Conservation (phyloP, 192 early-diverging fungal species). For the Pilobolus umbonatus region DNA sequence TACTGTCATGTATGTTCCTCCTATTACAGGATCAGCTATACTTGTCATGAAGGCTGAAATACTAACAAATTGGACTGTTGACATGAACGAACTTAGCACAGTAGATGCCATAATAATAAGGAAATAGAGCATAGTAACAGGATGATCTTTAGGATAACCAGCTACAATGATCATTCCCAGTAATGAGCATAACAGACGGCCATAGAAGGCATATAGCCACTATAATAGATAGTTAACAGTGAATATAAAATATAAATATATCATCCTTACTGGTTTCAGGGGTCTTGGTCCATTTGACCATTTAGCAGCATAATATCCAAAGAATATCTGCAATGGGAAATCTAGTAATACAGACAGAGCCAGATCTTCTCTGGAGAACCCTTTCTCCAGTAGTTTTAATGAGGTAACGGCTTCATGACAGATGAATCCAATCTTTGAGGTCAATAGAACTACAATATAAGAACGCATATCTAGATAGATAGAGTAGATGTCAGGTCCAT, state of each 20-base stretch:
- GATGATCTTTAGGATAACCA: constrained; percentile 65
- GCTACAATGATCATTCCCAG: constrained; percentile 83
- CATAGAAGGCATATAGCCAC: constrained; percentile 90
- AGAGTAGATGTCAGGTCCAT: neutral
- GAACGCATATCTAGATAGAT: constrained; percentile 69
- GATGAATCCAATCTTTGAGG: constrained; percentile 93
- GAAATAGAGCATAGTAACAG: constrained; percentile 67
- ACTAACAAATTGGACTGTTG: constrained; percentile 94
- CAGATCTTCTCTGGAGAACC: constrained; percentile 92
- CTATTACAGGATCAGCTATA: constrained; percentile 94
- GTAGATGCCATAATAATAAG: constrained; percentile 71
- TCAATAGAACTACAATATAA: constrained; percentile 75
- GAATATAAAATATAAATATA: constrained; percentile 1
- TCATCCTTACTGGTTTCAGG: constrained; percentile 64
- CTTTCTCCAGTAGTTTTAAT: constrained; percentile 92
- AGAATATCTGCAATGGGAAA: constrained; percentile 94
- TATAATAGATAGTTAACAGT: constrained; percentile 13
- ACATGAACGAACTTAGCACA: constrained; percentile 81
- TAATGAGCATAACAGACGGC: constrained; percentile 72
- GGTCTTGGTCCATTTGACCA: constrained; percentile 89
- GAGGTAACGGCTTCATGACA: constrained; percentile 93
- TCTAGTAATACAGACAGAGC: constrained; percentile 90
- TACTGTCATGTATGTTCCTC: constrained; percentile 83
- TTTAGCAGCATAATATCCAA: constrained; percentile 96
- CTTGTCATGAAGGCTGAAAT: constrained; percentile 92